Evolutionary conservation across 225 moss, liverwort and hornwort genomes (phyloP), one percentile per base, ranked within the genome.

Genomic region (Pleurozium schreberi): DNA sequence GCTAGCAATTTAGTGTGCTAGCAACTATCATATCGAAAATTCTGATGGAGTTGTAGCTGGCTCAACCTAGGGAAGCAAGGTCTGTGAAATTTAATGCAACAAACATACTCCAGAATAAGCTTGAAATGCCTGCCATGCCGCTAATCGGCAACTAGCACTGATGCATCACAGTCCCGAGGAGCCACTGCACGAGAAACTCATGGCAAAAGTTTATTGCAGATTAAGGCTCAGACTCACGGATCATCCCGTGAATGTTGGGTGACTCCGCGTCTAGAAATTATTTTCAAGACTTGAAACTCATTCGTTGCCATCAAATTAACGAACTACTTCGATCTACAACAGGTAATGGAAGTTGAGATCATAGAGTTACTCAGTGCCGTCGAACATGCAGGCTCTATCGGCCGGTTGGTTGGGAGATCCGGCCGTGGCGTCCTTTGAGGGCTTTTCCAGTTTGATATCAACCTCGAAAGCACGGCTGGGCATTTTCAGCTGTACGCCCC

Each of bases 401-500:
- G 71, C 50, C 76, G 49, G 58, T 71, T 78, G 82, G 70, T 86
- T 50, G 62, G 61, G 38, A 55, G 62, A 53, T 49, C 23, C 75
- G 14, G 63, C 75, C 52, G 19, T n/a, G 55, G 75, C 40, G 50
- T 70, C 57, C 59, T 83, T 50, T 71, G 59, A 45, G 58, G 53
- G 26, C 63, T 76, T 90, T 20, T 49, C 73, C 74, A 90, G 77
- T 88, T 83, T 83, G 83, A 90, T 86, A 36, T 86, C 90, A 19
- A 92, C 84, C 77, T 90, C 92, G 60, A 84, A 92, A 65, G 90
- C 88, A 70, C 65, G 65, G 74, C 88, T 80, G 42, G 83, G 86
- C 88, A 90, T 88, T 83, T 86, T 90, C 88, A 92, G 21, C 90
- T 90, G 88, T 71, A 88, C 38, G 82, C 47, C 84, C 65, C n/a